Conservation (phyloP, 805 yeast species). For the Pichia membranifaciens region DNA sequence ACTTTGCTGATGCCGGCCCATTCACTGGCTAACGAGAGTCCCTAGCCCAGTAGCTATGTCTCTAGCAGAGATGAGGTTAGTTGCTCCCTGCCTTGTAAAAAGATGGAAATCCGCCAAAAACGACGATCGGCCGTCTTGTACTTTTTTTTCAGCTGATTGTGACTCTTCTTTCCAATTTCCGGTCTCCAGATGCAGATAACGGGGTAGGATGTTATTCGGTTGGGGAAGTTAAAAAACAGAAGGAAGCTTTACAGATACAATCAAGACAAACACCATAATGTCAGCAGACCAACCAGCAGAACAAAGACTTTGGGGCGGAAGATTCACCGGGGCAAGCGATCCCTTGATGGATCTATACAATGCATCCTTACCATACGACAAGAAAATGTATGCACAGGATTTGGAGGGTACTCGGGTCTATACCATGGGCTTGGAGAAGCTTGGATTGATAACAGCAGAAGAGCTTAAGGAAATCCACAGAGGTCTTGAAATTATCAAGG, state of each 20-base stretch:
- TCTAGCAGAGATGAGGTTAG: no score
- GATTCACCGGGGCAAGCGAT: slow-evolving; percentile 95
- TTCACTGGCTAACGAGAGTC: no score
- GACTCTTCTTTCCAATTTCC: background rate
- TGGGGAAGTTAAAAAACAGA: no score
- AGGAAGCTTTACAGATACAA: no score
- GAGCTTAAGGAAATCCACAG: slow-evolving; percentile 79
- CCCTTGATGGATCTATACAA: slow-evolving; percentile 97
- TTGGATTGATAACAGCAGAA: slow-evolving; percentile 64
- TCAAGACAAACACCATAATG: slow-evolving; percentile 28
- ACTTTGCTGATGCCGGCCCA: no score
- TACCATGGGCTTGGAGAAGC: slow-evolving; percentile 76
- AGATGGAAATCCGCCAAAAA: no score
- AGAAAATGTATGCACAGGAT: slow-evolving; percentile 92
- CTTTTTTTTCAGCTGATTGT: background rate
- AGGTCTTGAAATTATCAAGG: slow-evolving; percentile 65
- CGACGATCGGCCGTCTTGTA: no score
- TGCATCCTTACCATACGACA: slow-evolving; percentile 93
- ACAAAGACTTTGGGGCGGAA: slow-evolving; percentile 92
- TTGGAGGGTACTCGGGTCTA: slow-evolving; percentile 90
- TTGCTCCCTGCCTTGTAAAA: no score
- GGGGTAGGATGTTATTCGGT: no score
- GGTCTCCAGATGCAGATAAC: background rate
- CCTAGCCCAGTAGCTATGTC: no score
- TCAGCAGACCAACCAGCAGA: slow-evolving; percentile 46